Conservation (phyloP, 2,329 filamentous ascomycete genomes). For the Cladosporium colombiae region DNA sequence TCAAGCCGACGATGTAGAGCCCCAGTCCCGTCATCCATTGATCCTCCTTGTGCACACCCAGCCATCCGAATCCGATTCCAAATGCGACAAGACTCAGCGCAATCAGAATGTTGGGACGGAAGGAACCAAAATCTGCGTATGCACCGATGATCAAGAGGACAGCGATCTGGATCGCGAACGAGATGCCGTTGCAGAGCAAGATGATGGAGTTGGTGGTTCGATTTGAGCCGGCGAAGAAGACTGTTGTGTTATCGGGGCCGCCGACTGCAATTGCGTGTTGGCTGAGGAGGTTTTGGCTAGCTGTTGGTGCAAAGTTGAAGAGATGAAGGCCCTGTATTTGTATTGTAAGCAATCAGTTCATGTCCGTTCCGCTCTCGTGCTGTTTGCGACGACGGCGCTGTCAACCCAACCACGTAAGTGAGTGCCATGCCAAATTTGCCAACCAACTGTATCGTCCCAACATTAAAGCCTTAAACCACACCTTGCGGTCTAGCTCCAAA, state of each 20-base stretch:
- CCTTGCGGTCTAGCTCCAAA: too few relatives aligned
- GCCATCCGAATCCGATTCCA: slow-evolving; percentile 66
- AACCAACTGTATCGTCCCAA: neutral
- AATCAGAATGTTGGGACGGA: slow-evolving; percentile 64
- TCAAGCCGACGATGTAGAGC: slow-evolving; percentile 66
- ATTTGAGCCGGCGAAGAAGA: slow-evolving; percentile 58
- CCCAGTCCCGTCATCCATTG: slow-evolving; percentile 63
- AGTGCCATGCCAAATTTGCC: neutral
- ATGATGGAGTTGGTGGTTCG: slow-evolving; percentile 67
- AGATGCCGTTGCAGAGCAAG: slow-evolving; percentile 65
- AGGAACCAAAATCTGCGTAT: slow-evolving; percentile 65
- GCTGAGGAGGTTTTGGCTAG: slow-evolving; percentile 64
- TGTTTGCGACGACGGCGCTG: neutral
- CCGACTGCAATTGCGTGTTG: slow-evolving; percentile 55
- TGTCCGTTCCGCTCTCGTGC: neutral
- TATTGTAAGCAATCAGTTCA: neutral
- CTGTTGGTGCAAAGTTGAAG: slow-evolving; percentile 66
- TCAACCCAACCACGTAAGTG: neutral
- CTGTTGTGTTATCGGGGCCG: slow-evolving; percentile 47
- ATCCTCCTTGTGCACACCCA: slow-evolving; percentile 61
- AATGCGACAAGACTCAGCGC: slow-evolving; percentile 62
- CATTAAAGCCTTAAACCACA: neutral
- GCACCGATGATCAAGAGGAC: slow-evolving; percentile 56
- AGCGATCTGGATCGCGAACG: slow-evolving; percentile 66
- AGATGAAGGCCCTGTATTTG: slow-evolving; percentile 39